A percentile compares a stretch with the other conserved stretches of the same genome.
These are phyloP conservation scores for Pelargonium nanum DNA, from an alignment of 345 rosid species.

Conservation along the genomic window DNA sequence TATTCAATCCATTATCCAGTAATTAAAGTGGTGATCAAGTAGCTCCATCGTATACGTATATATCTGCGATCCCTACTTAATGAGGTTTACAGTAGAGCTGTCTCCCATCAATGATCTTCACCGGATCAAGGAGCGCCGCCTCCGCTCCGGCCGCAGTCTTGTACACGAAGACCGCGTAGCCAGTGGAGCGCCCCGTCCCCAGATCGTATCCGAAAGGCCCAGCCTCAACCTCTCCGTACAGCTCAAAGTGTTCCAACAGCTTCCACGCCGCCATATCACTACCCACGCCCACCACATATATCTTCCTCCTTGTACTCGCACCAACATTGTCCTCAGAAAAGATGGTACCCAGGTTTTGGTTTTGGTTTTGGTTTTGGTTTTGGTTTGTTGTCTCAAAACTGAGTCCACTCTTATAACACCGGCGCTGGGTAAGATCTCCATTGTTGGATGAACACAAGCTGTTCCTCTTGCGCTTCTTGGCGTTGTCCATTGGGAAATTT, in stretches of 20 bases:
- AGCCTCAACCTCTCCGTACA: slow-evolving; percentile 36
- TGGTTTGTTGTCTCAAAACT: too few relatives aligned
- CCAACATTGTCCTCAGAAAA: slow-evolving; percentile 1
- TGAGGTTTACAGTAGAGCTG: slow-evolving; percentile 27
- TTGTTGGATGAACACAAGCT: too few relatives aligned
- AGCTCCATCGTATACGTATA: too few relatives aligned
- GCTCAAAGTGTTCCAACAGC: slow-evolving; percentile 20
- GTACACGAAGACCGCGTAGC: slow-evolving; percentile 34
- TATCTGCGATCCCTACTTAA: too few relatives aligned
- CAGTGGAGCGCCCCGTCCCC: slow-evolving; percentile 28
- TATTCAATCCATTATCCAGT: too few relatives aligned
- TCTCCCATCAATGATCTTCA: slow-evolving; percentile 31
- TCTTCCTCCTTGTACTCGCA: slow-evolving; percentile 20
- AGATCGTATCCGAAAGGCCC: slow-evolving; percentile 43
- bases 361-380: too few relatives aligned
- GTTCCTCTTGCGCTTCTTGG: too few relatives aligned
- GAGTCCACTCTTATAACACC: too few relatives aligned
- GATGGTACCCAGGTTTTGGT: too few relatives aligned
- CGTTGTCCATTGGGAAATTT: too few relatives aligned
- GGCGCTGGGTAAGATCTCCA: too few relatives aligned
- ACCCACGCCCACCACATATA: slow-evolving; percentile 33
- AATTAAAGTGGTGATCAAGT: too few relatives aligned
- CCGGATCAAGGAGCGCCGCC: slow-evolving; percentile 27
- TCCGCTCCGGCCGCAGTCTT: slow-evolving; percentile 32
- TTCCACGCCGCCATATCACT: slow-evolving; percentile 23